Base-by-base conservation (phyloP, 2,329 filamentous ascomycete species). In the Ophioceras dolichostomum region DNA sequence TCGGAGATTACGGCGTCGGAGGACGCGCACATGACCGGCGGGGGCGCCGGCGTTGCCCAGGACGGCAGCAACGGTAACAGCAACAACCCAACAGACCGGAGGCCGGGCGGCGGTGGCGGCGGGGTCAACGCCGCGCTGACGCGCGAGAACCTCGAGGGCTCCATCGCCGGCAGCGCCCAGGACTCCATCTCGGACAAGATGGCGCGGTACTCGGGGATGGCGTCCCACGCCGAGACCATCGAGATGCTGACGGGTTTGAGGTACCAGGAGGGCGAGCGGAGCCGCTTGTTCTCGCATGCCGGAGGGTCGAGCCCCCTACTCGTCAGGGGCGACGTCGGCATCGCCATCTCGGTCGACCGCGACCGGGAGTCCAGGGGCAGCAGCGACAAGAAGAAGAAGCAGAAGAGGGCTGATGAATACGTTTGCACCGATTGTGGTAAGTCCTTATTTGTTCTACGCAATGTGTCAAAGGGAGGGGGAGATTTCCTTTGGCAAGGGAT, bases 341-440 rank as follows among this genome's bases (percentile, higher is more conserved):
- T 94, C 42, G 81, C 83, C 7, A 91, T 93, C 36, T 76, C 85
- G 0, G 61, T 83, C 24, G 86, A 94, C 45, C 76, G 86, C 44
- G n/a, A n/a, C n/a, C 22, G 22, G 12, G 35, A 31, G 10, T 28
- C 35, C 18, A 37, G 27, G 10, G 35, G 20, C 5, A 20, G 19
- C n/a, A 28, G 24, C 10, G 85, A 91, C 41, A 88, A 94, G 59
- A 93, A 93, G 66, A 83, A 83, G 65, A 94, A 94, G 56, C 65
- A 85, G 33, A 94, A 94, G 56, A 69, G 76, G 18, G 70, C 73
- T 2, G 77, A 94, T 52, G 88, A 95, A 65, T 95, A 95, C 54
- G 85, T 94, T 27, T 96, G 89, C 58, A 89, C 85, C 1, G 89
- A 95, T 57, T 96, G 89, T 60, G 88, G 89, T 66, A 62, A 45